Evolutionary conservation across 352 stramenopile genomes (phyloP), one percentile per base, ranked within the genome.

Genomic region (Thraustochytrium striatum): DNA sequence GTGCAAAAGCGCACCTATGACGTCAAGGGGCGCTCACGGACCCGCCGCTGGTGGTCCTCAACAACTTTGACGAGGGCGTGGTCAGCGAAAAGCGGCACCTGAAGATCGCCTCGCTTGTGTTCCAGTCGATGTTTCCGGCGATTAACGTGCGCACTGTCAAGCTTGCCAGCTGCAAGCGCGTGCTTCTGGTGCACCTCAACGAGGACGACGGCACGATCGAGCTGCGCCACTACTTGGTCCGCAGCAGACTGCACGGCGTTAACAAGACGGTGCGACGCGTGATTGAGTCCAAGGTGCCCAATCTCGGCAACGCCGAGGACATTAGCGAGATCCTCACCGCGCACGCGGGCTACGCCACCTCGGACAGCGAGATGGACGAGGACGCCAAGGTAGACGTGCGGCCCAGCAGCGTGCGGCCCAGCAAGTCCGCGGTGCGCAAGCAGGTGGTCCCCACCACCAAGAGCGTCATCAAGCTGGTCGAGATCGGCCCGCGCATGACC

Each of bases 121-220:
- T 99, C 85, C 94, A 99, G 86, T 97, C 98, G 84, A 97, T 99
- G 94, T 99, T 99, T 82, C 95, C 95, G 47, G 89, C 95, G 1
- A 98, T 99, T 82, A 97, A 99, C 85, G 94, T 99, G 41, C 89
- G 95, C 53, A 97, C 90, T 0, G 93, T 99, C 16, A 90, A 93
- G 82, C 89, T 99, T 16, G 86, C 87, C 39, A 93, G 98, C 57
- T 98, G 94, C 86, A 88, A 95, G 78, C 91, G 96, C 57, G 94
- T 99, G 30, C 94, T 99, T 61, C 86, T 99, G 39, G 98, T 98
- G 83, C 91, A 98, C 86, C 95, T 95, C 83, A 92, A 97, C 75
- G 93, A 95, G 59, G 89, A 93, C 69, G 90, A 88, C 19, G 91
- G 95, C 75, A 87, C 87, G 35, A 89, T 99, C 33, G 94, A 99